Base-by-base conservation (phyloP, 2,329 filamentous ascomycete genomes). In the Paecilomyces sp. region DNA sequence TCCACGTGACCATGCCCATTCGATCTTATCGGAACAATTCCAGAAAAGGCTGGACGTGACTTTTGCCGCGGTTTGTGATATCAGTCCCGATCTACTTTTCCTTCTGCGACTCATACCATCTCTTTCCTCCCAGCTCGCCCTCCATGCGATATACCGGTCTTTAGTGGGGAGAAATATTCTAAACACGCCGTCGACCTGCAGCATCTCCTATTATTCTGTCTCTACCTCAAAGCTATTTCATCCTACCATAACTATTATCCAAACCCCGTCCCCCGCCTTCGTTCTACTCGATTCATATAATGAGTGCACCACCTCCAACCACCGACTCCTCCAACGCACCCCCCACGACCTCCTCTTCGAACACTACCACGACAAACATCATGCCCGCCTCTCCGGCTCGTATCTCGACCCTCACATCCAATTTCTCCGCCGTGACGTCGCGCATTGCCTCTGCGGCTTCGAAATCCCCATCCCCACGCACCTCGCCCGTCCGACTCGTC, bases 401-500 rank as follows among this genome's bases (percentile, higher is more conserved):
- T 73, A 86, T 87, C 53, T 80, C 83, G 61, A 79, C 80, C 59
- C 85, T 91, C 60, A 72, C 84, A 63, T 80, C 84, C 30, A 87
- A 89, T 69, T 78, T 91, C 62, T 76, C 81, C 65, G 74, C 79
- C 52, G 85, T 91, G 58, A 82, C 80, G 56, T 78, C 83, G 55
- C 83, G 85, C 52, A 77, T 91, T 61, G 72, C 79, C 33, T 76
- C 82, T 47, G 82, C 80, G 53, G 80, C 82, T 22, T 62, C 63
- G 53, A 60, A 64, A 59, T 67, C 60, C 56, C 63, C 61, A 58
- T 60, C 58, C 54, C 54, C 34, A 50, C 31, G 56, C 63, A 59
- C 58, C 56, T 53, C 68, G 59, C 63, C 69, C 24, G 65, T 74
- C 52, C 88, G 94, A 54, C 83, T 99, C 47, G 92, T 99, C 51